phyloP scores from a whole-genome alignment of 768 basidiomycete species.

The Mycena olivaceomarginata region DNA sequence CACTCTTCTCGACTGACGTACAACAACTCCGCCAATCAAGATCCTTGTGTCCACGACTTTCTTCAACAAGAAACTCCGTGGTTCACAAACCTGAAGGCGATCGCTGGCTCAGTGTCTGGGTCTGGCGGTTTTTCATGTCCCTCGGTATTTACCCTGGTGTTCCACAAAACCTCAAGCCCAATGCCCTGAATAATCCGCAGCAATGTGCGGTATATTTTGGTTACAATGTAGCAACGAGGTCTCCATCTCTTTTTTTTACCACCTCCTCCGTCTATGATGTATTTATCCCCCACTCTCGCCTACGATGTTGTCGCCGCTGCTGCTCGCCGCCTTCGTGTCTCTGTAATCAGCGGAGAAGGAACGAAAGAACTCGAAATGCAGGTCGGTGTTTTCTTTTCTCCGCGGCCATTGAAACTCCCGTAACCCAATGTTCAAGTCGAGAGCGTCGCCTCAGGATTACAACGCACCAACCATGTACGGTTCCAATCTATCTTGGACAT shows the following conservation, averaged over 20 bases:
- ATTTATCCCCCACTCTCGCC: conserved; percentile 77
- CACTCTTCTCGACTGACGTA: too few species aligned
- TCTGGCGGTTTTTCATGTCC: conserved; percentile 66
- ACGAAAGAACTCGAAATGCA: conserved; percentile 76
- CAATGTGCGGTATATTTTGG: conserved; percentile 78
- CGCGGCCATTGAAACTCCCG: conserved; percentile 47
- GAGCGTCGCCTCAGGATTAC: conserved; percentile 68
- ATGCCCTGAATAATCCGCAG: conserved; percentile 63
- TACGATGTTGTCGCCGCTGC: conserved; percentile 71
- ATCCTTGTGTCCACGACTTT: too few species aligned
- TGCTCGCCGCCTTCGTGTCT: conserved; percentile 60
- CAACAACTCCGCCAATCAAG: too few species aligned
- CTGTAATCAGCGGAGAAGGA: conserved; percentile 68
- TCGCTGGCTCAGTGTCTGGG: conserved; percentile 71
- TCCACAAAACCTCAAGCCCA: conserved; percentile 64
- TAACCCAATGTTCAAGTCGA: conserved; percentile 65
- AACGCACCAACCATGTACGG: conserved; percentile 67
- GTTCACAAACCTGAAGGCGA: too few species aligned
- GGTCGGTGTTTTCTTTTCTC: conserved; percentile 57
- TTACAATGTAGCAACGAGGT: conserved; percentile 68
- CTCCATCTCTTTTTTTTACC: conserved; percentile 79
- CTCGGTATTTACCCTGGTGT: conserved; percentile 70
- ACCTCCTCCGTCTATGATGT: conserved; percentile 73
- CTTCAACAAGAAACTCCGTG: too few species aligned
- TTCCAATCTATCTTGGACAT: conserved; percentile 54